Conservation (phyloP, 1,284 basidiomycete genomes). For the Chalciporus piperatoides region DNA sequence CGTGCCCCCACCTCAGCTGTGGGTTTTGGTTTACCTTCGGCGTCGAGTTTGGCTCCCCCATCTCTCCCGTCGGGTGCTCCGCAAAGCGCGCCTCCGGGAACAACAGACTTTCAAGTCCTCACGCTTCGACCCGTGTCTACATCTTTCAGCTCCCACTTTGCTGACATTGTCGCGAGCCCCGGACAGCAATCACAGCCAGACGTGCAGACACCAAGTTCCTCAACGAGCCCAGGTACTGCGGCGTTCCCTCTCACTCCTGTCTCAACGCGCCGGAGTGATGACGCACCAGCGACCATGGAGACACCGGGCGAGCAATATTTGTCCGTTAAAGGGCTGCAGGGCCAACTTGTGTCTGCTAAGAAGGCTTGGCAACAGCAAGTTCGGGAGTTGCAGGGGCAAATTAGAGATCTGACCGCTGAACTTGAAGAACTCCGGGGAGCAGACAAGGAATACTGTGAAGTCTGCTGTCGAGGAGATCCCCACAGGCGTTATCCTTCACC, state of each 20-base stretch:
- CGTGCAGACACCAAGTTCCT: conserved; percentile 46
- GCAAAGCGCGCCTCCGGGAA: conserved; percentile 61
- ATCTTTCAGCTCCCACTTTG: conserved; percentile 68
- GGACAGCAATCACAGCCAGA: conserved; percentile 40
- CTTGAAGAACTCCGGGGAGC: conserved; percentile 51
- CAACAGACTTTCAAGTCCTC: conserved; percentile 59
- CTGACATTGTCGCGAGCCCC: conserved; percentile 51
- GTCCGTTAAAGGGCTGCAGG: conserved; percentile 54
- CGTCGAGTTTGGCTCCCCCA: conserved; percentile 11
- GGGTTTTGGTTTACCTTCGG: conserved; percentile 10
- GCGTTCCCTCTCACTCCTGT: conserved; percentile 55
- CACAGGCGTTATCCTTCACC: conserved; percentile 12
- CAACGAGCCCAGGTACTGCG: conserved; percentile 39
- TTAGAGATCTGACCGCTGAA: conserved; percentile 66
- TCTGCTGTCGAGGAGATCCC: conserved; percentile 53
- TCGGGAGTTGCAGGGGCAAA: conserved; percentile 71
- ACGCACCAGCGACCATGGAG: conserved; percentile 30
- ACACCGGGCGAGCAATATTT: conserved; percentile 43
- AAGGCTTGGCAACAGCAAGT: conserved; percentile 67
- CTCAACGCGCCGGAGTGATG: conserved; percentile 34
- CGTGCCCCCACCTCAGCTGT: conserved; percentile 14
- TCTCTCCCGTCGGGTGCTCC: conserved; percentile 27
- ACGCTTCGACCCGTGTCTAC: conserved; percentile 74
- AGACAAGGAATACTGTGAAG: conserved; percentile 48
- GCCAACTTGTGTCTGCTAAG: conserved; percentile 56